phyloP scores from a whole-genome alignment of 805 yeast species.

The Scheffersomyces spartinae region DNA sequence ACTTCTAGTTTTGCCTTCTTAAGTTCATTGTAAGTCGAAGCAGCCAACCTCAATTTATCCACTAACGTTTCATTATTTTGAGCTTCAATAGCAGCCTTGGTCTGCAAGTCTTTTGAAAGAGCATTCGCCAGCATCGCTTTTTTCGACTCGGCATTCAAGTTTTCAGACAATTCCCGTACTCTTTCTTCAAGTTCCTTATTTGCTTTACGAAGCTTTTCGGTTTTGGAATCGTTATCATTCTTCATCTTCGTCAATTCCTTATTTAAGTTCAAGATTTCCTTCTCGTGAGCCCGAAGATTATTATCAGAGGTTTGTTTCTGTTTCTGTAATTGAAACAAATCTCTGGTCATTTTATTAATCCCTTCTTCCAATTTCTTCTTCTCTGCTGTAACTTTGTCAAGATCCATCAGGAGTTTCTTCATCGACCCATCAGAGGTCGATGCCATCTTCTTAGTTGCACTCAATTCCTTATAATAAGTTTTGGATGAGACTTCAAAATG shows the following conservation, averaged over 20 bases:
- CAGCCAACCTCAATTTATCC: constrained; percentile 31
- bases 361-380: constrained; percentile 73
- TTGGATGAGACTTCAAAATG: constrained; percentile 18
- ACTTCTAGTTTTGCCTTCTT: constrained; percentile 10
- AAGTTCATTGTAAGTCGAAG: constrained; percentile 21
- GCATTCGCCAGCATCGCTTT: constrained; percentile 11
- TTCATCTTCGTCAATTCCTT: constrained; percentile 23
- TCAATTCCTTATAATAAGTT: constrained; percentile 18
- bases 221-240: constrained; percentile 10
- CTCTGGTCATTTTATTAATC: constrained; percentile 82
- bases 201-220: constrained; percentile 10
- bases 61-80: constrained; percentile 23
- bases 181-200: constrained; percentile 14
- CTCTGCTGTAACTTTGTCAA: constrained; percentile 22
- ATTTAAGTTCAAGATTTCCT: constrained; percentile 19
- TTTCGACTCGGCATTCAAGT: constrained; percentile 12
- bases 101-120: constrained; percentile 9
- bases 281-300: constrained; percentile 30
- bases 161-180: constrained; percentile 11
- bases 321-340: constrained; percentile 53
- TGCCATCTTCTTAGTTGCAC: constrained; percentile 16
- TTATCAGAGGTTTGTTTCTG: constrained; percentile 43
- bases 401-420: constrained; percentile 18
- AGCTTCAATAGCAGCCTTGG: constrained; percentile 16
- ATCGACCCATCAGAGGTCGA: constrained; percentile 12